Conservation (phyloP, 1,284 basidiomycete genomes). For the Heimioporus punctisporus region DNA sequence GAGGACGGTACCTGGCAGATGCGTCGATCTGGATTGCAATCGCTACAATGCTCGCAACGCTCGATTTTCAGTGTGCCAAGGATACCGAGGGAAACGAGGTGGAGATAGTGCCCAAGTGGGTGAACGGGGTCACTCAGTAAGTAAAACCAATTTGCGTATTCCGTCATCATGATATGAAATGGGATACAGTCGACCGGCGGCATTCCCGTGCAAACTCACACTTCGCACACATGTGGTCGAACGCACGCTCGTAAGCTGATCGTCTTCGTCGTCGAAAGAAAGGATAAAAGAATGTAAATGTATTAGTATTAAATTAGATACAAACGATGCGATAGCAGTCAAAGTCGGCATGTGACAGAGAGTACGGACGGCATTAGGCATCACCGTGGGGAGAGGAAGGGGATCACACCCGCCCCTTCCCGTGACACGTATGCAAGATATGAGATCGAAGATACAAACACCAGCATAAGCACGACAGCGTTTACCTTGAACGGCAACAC, state of each 20-base stretch:
- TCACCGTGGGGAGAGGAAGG: too few relatives aligned
- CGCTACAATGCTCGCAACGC: slow-evolving; percentile 9
- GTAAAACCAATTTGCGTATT: background rate
- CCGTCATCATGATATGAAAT: background rate
- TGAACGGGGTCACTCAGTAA: slow-evolving; percentile 1
- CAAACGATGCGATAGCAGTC: too few relatives aligned
- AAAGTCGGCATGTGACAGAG: too few relatives aligned
- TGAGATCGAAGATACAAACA: too few relatives aligned
- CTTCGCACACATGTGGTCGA: slow-evolving; percentile 4
- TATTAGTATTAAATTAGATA: too few relatives aligned
- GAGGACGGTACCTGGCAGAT: background rate
- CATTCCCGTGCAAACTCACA: slow-evolving; percentile 3
- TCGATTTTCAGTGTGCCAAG: slow-evolving; percentile 4
- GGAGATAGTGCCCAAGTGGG: background rate
- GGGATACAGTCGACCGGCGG: background rate
- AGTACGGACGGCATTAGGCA: too few relatives aligned
- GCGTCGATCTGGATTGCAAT: slow-evolving; percentile 1
- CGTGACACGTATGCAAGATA: too few relatives aligned
- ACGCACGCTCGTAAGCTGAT: background rate
- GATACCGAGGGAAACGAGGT: slow-evolving; percentile 4
- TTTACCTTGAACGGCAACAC: too few relatives aligned
- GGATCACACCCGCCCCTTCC: too few relatives aligned
- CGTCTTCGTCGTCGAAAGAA: too few relatives aligned
- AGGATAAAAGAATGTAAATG: too few relatives aligned
- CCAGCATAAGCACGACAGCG: too few relatives aligned